Conservation (phyloP, 192 early-diverging fungal species). For the Gorgonomyces haynaldii region DNA sequence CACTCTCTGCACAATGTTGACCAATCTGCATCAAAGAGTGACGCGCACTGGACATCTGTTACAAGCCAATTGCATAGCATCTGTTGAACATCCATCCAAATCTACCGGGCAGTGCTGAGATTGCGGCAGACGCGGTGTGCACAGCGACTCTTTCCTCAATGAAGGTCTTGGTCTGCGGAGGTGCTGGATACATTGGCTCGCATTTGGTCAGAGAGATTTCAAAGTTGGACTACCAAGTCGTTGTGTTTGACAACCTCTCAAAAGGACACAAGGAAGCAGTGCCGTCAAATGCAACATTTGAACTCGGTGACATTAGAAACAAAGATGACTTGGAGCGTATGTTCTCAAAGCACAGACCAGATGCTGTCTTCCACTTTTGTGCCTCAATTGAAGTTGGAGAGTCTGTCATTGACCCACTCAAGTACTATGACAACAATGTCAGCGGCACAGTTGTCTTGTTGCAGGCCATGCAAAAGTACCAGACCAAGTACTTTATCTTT, state of each 20-base stretch:
- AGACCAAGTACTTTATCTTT: conserved; percentile 67
- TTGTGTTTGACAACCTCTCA: conserved; percentile 80
- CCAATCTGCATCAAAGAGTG: too few relatives aligned
- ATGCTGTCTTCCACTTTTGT: conserved; percentile 63
- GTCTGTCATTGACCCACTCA: conserved; percentile 62
- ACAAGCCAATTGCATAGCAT: too few relatives aligned
- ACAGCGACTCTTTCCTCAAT: too few relatives aligned
- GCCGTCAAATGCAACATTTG: conserved; percentile 44
- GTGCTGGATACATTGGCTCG: conserved; percentile 86
- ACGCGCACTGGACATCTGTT: too few relatives aligned
- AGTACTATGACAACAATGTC: conserved; percentile 92
- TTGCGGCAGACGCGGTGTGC: too few relatives aligned
- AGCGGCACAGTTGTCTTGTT: conserved; percentile 76
- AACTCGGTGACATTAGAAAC: conserved; percentile 71
- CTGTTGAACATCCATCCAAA: too few relatives aligned
- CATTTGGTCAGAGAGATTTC: conserved; percentile 81
- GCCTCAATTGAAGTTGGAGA: conserved; percentile 84
- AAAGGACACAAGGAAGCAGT: conserved; percentile 37
- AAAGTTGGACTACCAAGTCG: conserved; percentile 59
- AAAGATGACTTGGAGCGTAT: conserved; percentile 48
- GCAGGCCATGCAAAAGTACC: conserved; percentile 67
- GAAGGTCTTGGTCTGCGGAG: conserved; percentile 39
- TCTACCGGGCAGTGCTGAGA: too few relatives aligned
- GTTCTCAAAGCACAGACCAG: conserved; percentile 55
- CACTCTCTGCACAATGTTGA: too few relatives aligned